Base-by-base conservation (phyloP, 176 grass and related monocot species). In the maize (Zea mays) region DNA sequence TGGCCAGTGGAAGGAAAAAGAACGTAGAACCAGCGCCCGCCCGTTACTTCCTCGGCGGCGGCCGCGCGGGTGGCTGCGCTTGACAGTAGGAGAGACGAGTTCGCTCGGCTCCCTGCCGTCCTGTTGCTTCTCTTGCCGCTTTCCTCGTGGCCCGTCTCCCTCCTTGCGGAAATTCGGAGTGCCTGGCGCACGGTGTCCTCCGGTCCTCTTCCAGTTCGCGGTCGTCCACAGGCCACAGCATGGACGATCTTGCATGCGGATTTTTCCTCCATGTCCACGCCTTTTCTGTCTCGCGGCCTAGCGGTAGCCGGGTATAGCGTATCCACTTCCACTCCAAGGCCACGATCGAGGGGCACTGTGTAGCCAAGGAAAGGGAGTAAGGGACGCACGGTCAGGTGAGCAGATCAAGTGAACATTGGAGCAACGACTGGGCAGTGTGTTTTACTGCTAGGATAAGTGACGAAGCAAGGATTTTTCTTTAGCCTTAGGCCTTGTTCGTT, bases 1-100 rank as follows among this genome's bases (percentile, higher is more conserved):
- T 78, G 62, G 8, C 55, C n/a, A 57, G 55, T 13, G 68, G 13
- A n/a, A 2, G 20, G 46, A 43, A 43, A 11, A 43, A 15, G 45
- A 15, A 47, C 1, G 50, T 17, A 7, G 61, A 64, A 34, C 16
- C 73, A 44, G 1, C 15, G 76, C 72, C 68, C 76, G 57, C 46
- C 56, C 83, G 58, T 35, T 72, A 37, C 41, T 82, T 45, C 8
- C 79, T 16, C 57, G 19, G 55, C 50, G 67, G 64, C 64, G 63
- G 39, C 36, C 50, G 41, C 69, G 45, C 45, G 69, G 79, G 43
- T 27, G 58, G 65, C 77, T 80, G 78, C 55, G 79, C 59, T 65
- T 72, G 63, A 67, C 63, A 79, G 63, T 79, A 79, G 76, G 76
- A 56, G 67, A 11, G 64, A 43, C 37, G 3, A 41, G 45, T 64